Evolutionary conservation across 495 filamentous ascomycete species (phyloP), one percentile per base, ranked within the genome.

Genomic region (Lophiostoma macrostomum): DNA sequence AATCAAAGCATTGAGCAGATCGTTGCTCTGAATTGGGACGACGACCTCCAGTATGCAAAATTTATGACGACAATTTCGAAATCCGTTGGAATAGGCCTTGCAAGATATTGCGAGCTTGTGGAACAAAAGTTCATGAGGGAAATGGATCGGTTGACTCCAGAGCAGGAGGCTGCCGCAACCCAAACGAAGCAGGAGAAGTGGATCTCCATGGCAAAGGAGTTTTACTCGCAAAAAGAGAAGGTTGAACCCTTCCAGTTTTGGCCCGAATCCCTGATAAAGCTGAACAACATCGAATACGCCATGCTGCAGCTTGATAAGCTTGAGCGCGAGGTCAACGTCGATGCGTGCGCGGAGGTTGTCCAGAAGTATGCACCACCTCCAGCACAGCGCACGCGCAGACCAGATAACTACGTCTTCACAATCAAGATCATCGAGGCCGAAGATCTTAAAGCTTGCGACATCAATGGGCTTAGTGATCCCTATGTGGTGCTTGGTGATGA

Each of bases 381-480:
- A 52, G 64, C 74, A 10, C 81, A 82, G 66, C 52, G 59, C 19
- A 46, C 60, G 32, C 57, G 82, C 63, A 82, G 77, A 58, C 73
- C 75, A 4, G 84, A 81, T 24, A 93, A 91, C 50, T 96, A 95
- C 64, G 89, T 97, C 40, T 99, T 99, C 68, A 97, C 94, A 1
- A 91, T 97, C 70, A 99, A 99, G 74, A 88, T 99, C 41, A 90
- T 99, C 24, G 94, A 99, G 64, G 94, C 87, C n/a, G 94, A 99
- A 70, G 94, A 97, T 60, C 71, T 99, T 56, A 97, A 96, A 67
- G 90, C 94, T 13, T 97, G 95, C 64, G 94, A 99, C 71, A 87
- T 95, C 53, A 90, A 85, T 60, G 94, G 94, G 45, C 79, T 82
- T 50, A 96, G 91, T 67, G 94, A 99, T 73, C 94, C 94, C 10